A percentile compares a stretch with the other conserved stretches of the same genome.
Conservation (phyloP, 805 yeast genomes). For the Pichia scutulata region DNA sequence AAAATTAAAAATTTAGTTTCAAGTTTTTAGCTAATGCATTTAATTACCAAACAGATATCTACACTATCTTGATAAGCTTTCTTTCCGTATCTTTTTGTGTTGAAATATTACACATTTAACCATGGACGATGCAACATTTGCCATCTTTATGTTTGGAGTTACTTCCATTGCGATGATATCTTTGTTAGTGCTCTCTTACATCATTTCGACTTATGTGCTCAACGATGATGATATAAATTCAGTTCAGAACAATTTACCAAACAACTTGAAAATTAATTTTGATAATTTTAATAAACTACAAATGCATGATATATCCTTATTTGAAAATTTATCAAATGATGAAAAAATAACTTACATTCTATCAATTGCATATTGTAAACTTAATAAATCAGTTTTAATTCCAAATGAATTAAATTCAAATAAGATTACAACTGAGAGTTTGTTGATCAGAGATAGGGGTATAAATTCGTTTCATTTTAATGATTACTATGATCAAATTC, state of each 20-base stretch:
- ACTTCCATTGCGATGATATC: neutral
- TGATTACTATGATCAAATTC: constrained; percentile 26
- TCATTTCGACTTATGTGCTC: neutral
- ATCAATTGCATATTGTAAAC: constrained; percentile 18
- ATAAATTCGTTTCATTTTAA: constrained; percentile 27
- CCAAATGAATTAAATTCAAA: constrained; percentile 16
- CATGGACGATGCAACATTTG: constrained; percentile 1
- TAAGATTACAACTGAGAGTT: constrained; percentile 23
- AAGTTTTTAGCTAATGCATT: too few relatives aligned
- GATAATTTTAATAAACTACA: constrained; percentile 1
- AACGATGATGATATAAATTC: neutral
- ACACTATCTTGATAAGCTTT: too few relatives aligned
- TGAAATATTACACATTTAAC: neutral
- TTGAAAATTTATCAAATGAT: neutral
- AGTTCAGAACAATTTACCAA: constrained; percentile 1
- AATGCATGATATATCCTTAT: neutral
- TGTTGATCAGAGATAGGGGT: constrained; percentile 30
- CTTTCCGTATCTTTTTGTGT: neutral
- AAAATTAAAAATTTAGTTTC: too few relatives aligned
- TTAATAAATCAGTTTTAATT: constrained; percentile 20
- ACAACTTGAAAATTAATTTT: constrained; percentile 14
- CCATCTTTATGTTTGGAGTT: constrained; percentile 4
- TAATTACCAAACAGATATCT: too few relatives aligned
- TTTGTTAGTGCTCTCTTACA: neutral
- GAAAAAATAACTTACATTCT: constrained; percentile 23